Evolutionary conservation across 495 filamentous ascomycete genomes (phyloP), one percentile per base, ranked within the genome.

Genomic region (Opeltia flavorubescens): DNA sequence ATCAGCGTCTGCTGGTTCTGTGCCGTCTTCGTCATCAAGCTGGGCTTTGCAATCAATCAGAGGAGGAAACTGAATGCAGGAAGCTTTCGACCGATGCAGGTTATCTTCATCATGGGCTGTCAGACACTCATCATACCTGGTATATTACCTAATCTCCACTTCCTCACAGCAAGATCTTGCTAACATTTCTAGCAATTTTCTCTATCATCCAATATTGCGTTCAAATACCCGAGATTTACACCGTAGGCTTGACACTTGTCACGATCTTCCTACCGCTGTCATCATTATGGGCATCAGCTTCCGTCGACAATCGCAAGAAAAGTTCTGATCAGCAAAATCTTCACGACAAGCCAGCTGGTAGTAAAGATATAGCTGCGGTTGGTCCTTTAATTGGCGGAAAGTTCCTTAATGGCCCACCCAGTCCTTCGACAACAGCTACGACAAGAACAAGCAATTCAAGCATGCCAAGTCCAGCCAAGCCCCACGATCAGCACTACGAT

Each of bases 41-140:
- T 95, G 1, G 75, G 74, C 43, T 68, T 70, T 46, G 78, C 81
- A 12, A 69, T 86, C 21, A 55, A 56, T 1, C 63, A 73, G 34
- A 73, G 84, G 13, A 67, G 60, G 41, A 65, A 62, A 44, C 63
- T 85, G 18, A 75, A 79, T 0, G 54, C 83, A 39, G 62, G 58
- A 29, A 70, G 75, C 18, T 81, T 81, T 55, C 77, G 77, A 2
- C 75, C 79, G 0, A 77, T 86, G 68, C 76, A 80, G 53, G 71
- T 81, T 45, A 75, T 87, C 49, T 83, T 83, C 56, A 70, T 83
- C 49, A 81, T 85, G 73, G 78, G 80, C 39, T 81, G 75, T 49
- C 82, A 85, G 61, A 85, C 82, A 17, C 73, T 95, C 71, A 56
- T 88, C 26, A 66, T 91, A 43, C 88, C 88, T 50, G 75, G 84